These are phyloP conservation scores for Boletus insuetus DNA, from an alignment of 768 basidiomycete species.

Conservation along the genomic window DNA sequence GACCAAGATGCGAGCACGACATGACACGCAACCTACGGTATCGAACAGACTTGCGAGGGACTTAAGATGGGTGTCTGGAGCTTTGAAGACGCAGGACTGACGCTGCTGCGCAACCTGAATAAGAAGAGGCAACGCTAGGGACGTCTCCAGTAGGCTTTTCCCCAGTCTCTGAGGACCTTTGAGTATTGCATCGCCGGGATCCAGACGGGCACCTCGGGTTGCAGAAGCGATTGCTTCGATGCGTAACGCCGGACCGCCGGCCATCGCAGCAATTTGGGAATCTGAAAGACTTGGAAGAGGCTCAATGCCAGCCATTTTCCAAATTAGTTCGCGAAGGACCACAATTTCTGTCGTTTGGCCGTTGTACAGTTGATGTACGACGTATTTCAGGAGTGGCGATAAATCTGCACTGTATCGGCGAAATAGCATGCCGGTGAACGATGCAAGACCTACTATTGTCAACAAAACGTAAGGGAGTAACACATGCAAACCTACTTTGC, in stretches of 20 bases:
- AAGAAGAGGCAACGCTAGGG: slow-evolving; percentile 82
- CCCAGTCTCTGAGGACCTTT: slow-evolving; percentile 70
- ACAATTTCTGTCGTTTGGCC: slow-evolving; percentile 85
- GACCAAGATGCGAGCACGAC: slow-evolving; percentile 14
- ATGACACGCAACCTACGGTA: slow-evolving; percentile 54
- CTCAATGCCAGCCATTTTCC: slow-evolving; percentile 94
- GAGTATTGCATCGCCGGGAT: slow-evolving; percentile 59
- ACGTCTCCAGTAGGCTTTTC: slow-evolving; percentile 61
- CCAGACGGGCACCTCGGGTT: slow-evolving; percentile 71
- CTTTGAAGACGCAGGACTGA: slow-evolving; percentile 76
- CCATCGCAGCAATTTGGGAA: slow-evolving; percentile 85
- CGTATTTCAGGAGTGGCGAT: slow-evolving; percentile 80
- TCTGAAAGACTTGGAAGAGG: slow-evolving; percentile 88
- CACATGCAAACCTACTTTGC: slow-evolving; percentile 62
- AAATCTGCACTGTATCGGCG: slow-evolving; percentile 82
- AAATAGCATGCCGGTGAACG: slow-evolving; percentile 92
- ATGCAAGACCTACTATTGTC: slow-evolving; percentile 68
- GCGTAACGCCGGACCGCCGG: slow-evolving; percentile 82
- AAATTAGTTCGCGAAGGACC: slow-evolving; percentile 88
- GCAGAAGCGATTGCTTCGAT: slow-evolving; percentile 84
- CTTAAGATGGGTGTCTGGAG: slow-evolving; percentile 76
- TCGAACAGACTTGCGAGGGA: slow-evolving; percentile 87
- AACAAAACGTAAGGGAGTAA: slow-evolving; percentile 11
- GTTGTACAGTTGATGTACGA: slow-evolving; percentile 85
- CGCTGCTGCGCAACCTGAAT: slow-evolving; percentile 91